phyloP scores from a whole-genome alignment of 2,329 filamentous ascomycete genomes.

The Aureobasidium lini region DNA sequence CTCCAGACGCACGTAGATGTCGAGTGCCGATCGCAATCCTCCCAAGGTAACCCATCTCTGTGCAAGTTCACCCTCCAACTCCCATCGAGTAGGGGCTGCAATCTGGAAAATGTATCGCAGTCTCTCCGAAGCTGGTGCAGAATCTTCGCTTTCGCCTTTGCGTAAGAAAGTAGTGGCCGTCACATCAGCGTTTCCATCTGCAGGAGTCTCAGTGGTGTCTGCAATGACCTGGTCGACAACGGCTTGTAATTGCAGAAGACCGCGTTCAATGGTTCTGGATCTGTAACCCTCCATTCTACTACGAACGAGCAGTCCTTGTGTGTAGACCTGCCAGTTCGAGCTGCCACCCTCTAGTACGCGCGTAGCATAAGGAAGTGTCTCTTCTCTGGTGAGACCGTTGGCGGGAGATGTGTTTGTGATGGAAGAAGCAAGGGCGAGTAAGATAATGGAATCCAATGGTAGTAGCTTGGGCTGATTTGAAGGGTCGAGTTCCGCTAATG shows the following conservation, averaged over 20 bases:
- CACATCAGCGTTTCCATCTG: constrained; percentile 22
- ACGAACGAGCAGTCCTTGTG: constrained; percentile 81
- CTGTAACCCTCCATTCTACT: constrained; percentile 84
- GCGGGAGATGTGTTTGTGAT: constrained; percentile 82
- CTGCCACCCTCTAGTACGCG: constrained; percentile 81
- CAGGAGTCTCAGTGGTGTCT: constrained; percentile 53
- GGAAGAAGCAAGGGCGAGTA: constrained; percentile 72
- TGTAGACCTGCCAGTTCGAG: constrained; percentile 97
- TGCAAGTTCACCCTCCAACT: constrained; percentile 86
- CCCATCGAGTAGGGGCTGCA: constrained; percentile 80
- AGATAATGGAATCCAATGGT: constrained; percentile 80
- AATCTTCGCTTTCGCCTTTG: constrained; percentile 64
- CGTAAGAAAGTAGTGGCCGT: constrained; percentile 74
- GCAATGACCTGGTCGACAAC: constrained; percentile 92
- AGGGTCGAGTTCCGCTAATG: constrained; percentile 60
- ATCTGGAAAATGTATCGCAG: constrained; percentile 79
- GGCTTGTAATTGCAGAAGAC: constrained; percentile 85
- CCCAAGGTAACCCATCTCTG: constrained; percentile 87
- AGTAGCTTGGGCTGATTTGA: constrained; percentile 74
- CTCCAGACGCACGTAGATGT: constrained; percentile 88
- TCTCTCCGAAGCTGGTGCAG: constrained; percentile 67
- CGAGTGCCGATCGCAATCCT: constrained; percentile 79
- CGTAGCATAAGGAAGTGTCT: constrained; percentile 83
- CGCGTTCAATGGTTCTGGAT: constrained; percentile 80
- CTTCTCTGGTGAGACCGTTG: constrained; percentile 83